A percentile compares a stretch with the other conserved stretches of the same genome.
These are phyloP conservation scores for Danielozyma ontarioensis DNA, from an alignment of 805 yeast genomes.

Conservation along the genomic window DNA sequence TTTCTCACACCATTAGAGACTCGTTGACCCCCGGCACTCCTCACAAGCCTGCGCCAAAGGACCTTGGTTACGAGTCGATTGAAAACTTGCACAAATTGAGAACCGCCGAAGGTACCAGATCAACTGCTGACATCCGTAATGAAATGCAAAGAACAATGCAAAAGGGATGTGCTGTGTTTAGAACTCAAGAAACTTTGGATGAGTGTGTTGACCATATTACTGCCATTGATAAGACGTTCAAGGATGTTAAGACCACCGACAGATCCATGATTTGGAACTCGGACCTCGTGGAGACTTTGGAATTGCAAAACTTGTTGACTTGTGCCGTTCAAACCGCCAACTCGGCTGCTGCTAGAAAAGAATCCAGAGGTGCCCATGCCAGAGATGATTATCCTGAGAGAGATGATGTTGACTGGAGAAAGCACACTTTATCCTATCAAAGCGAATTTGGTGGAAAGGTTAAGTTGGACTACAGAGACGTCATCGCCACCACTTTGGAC, in stretches of 20 bases:
- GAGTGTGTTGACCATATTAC: slow-evolving; percentile 81
- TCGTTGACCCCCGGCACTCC: slow-evolving; percentile 85
- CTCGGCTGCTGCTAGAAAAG: slow-evolving; percentile 91
- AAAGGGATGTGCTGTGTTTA: slow-evolving; percentile 93
- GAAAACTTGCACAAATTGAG: slow-evolving; percentile 87
- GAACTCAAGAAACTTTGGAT: slow-evolving; percentile 87
- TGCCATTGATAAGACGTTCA: slow-evolving; percentile 68
- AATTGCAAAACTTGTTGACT: slow-evolving; percentile 91
- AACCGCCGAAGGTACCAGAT: slow-evolving; percentile 72
- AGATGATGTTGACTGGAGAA: slow-evolving; percentile 97
- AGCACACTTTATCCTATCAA: slow-evolving; percentile 95
- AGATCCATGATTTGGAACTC: slow-evolving; percentile 99
- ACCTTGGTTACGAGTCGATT: slow-evolving; percentile 83
- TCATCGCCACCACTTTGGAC: slow-evolving; percentile 79
- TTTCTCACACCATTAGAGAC: slow-evolving; percentile 85
- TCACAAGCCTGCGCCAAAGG: slow-evolving; percentile 74
- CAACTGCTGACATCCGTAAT: slow-evolving; percentile 85
- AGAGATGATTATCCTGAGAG: slow-evolving; percentile 96
- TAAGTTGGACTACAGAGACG: slow-evolving; percentile 77
- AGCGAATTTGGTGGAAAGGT: slow-evolving; percentile 62
- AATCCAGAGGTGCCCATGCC: slow-evolving; percentile 99
- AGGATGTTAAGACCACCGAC: slow-evolving; percentile 80
- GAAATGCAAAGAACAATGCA: slow-evolving; percentile 97
- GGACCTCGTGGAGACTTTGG: slow-evolving; percentile 92
- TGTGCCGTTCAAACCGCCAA: slow-evolving; percentile 95